Evolutionary conservation across 2,329 filamentous ascomycete species (phyloP).

Genomic region (Scortechinia acanthostroma): DNA sequence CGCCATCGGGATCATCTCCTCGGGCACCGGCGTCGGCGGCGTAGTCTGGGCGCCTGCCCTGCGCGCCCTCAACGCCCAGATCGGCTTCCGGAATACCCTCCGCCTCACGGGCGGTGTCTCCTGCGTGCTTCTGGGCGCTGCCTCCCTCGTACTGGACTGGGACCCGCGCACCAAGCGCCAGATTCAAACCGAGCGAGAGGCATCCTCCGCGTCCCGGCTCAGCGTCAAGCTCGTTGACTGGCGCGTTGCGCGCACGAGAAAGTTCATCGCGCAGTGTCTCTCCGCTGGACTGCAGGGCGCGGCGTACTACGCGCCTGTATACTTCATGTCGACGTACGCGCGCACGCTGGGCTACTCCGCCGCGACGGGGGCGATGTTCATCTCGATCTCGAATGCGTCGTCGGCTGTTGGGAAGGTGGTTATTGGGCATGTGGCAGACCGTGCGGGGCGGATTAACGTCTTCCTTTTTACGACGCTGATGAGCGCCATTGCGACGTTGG

Average conservation of each 20-base stretch:
- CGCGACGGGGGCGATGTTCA: slow-evolving; percentile 23
- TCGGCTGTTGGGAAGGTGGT: slow-evolving; percentile 23
- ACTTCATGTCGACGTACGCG: slow-evolving; percentile 26
- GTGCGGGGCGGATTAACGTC: slow-evolving; percentile 23
- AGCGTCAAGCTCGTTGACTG: slow-evolving; percentile 21
- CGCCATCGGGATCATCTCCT: slow-evolving; percentile 25
- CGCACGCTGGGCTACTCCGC: slow-evolving; percentile 23
- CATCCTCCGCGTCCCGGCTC: slow-evolving; percentile 3
- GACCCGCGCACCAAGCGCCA: slow-evolving; percentile 4
- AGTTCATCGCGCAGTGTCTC: slow-evolving; percentile 24
- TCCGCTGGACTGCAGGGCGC: slow-evolving; percentile 23
- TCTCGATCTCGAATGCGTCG: slow-evolving; percentile 24
- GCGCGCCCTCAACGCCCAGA: slow-evolving; percentile 4
- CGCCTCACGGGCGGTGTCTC: slow-evolving; percentile 19
- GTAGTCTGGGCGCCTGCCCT: slow-evolving; percentile 18
- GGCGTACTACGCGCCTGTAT: slow-evolving; percentile 26
- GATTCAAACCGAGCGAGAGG: slow-evolving; percentile 7
- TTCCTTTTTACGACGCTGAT: slow-evolving; percentile 18
- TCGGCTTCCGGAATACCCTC: slow-evolving; percentile 26
- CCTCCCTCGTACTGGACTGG: neutral
- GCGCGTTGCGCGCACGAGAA: slow-evolving; percentile 18
- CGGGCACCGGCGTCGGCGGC: slow-evolving; percentile 26
- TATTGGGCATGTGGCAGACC: slow-evolving; percentile 24
- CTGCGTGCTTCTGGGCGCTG: slow-evolving; percentile 13
- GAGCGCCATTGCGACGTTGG: slow-evolving; percentile 14